Base-by-base conservation (phyloP, 2,329 filamentous ascomycete species). In the Ambrosiella beaveri region DNA sequence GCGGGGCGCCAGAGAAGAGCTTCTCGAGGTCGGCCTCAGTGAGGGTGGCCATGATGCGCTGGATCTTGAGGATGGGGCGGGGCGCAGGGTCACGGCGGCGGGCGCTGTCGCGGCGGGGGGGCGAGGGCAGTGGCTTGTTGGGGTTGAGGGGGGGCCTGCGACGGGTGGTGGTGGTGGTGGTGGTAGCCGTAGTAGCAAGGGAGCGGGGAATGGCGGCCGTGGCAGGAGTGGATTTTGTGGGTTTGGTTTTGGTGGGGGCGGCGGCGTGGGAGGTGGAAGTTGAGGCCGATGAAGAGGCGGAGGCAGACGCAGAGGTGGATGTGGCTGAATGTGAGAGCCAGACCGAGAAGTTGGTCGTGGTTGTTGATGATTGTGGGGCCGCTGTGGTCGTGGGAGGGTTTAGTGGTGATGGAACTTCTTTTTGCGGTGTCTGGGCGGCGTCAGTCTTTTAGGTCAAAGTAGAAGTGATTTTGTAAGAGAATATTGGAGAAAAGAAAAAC, bases 1-100 rank as follows among this genome's bases (percentile, higher is more conserved):
- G 82, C 62, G 84, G 84, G 49, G 84, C 84, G n/a, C 84, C 84
- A 35, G 83, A 85, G 72, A 87, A 88, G 64, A 87, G 75, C 68
- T 81, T 80, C 69, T 83, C 80, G 56, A 87, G 71, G 63, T 85
- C 80, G 45, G 73, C 71, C 51, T 79, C 74, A 64, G 70, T 75
- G 60, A 85, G 71, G 54, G 75, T 75, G 50, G 78, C 72, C 74
- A 82, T 82, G 69, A 80, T 82, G 66, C 75, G 73, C 61, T 74
- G 71, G 44, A 81, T 68, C 64, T 73, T 78, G 61, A 80, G 67
- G 59, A 75, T 68, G 40, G 73, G 74, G 62, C 69, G 74, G 59
- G 67, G 66, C 54, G 63, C 59, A 62, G 69, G 68, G 63, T 70
- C 67, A 61, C 75, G 71, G 63, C 69, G 68, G 58, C 56, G 52